Percentiles rank a stretch among this genome's conserved stretches.
Conservation (phyloP, 2,329 filamentous ascomycete species). For the Cytospora leucostoma region DNA sequence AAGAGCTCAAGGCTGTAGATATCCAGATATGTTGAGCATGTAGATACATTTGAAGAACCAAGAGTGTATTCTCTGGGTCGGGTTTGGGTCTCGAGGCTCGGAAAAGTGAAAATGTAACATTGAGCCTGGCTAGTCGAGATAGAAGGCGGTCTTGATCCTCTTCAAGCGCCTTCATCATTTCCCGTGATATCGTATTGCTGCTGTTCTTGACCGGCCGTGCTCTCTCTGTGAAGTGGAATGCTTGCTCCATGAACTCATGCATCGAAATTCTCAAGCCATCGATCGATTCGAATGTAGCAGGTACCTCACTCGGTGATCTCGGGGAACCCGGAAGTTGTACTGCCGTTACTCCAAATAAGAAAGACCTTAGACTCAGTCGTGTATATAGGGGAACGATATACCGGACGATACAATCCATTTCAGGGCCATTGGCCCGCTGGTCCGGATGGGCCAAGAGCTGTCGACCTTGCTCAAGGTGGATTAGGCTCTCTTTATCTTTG, state of each 20-base stretch:
- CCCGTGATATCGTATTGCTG: constrained; percentile 30
- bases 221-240: constrained; percentile 40
- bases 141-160: constrained; percentile 39
- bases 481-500: constrained; percentile 47
- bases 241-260: constrained; percentile 45
- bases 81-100: constrained; percentile 32
- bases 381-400: constrained; percentile 32
- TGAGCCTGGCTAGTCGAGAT: constrained; percentile 35
- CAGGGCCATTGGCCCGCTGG: constrained; percentile 32
- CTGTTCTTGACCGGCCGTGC: constrained; percentile 34
- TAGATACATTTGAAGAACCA: constrained; percentile 41
- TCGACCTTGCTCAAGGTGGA: constrained; percentile 48
- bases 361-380: constrained; percentile 32
- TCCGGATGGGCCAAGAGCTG: constrained; percentile 43
- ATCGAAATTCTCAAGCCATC: constrained; percentile 37
- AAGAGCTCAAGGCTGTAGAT: constrained; percentile 35
- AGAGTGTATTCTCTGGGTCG: constrained; percentile 29
- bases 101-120: constrained; percentile 37
- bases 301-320: constrained; percentile 36
- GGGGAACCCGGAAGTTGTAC: constrained; percentile 41
- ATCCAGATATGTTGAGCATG: constrained; percentile 38
- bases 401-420: constrained; percentile 39
- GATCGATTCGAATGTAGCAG: constrained; percentile 39
- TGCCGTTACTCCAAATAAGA: constrained; percentile 37
- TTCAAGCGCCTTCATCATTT: constrained; percentile 34